Conservation (phyloP, 371 early-diverging fungal species). For the Actinomucor elegans region DNA sequence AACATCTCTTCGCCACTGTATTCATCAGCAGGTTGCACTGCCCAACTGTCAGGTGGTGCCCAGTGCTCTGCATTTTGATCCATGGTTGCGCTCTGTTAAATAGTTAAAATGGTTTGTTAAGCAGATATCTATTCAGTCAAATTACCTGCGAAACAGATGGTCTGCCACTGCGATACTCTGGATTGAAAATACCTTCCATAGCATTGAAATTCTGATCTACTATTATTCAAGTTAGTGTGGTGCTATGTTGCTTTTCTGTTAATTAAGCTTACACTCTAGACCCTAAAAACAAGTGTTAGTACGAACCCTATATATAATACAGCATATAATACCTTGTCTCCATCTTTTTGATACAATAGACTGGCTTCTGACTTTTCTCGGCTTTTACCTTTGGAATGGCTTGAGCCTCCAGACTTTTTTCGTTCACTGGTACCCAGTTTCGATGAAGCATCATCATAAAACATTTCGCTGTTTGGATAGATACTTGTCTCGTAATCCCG, state of each 20-base stretch:
- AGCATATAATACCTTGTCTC: background rate
- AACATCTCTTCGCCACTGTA: background rate
- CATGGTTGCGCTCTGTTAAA: background rate
- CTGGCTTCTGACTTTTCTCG: conserved; percentile 15
- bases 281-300: background rate
- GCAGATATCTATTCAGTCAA: background rate
- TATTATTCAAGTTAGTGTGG: too few species aligned
- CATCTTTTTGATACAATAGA: conserved; percentile 7
- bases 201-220: conserved; percentile 46
- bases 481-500: conserved; percentile 19
- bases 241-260: too few species aligned
- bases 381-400: conserved; percentile 15
- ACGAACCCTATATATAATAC: background rate
- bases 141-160: conserved; percentile 10
- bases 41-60: conserved; percentile 74
- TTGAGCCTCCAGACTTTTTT: conserved; percentile 19
- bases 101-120: background rate
- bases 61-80: conserved; percentile 42
- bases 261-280: conserved; percentile 6
- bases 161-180: conserved; percentile 21
- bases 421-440: conserved; percentile 2
- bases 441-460: too few species aligned
- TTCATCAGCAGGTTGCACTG: conserved; percentile 49
- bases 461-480: too few species aligned
- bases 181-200: conserved; percentile 54